Evolutionary conservation across 192 early-diverging fungal genomes (phyloP).

Genomic region (Coemansia furcata): DNA sequence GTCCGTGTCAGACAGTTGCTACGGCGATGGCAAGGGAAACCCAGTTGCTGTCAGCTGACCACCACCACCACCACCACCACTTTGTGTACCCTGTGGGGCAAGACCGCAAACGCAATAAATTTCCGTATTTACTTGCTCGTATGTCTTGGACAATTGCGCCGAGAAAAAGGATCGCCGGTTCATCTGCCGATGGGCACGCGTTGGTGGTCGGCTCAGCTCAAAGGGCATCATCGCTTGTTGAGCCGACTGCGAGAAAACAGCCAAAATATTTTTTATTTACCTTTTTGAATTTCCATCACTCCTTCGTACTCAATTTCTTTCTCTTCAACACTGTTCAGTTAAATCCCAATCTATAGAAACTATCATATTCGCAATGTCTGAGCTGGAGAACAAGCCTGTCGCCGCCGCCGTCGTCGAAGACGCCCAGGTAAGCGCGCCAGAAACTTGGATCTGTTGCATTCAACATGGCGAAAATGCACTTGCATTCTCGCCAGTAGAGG

Average conservation of each 20-base stretch:
- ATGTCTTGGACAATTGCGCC: not conserved
- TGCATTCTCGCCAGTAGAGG: constrained; percentile 5
- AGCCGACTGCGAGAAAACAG: not conserved
- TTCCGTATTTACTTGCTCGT: too few relatives aligned
- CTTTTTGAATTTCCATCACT: not conserved
- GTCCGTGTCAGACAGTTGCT: not conserved
- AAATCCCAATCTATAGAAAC: not conserved
- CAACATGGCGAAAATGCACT: not conserved
- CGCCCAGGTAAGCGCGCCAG: constrained; percentile 39
- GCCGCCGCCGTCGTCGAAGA: constrained; percentile 25
- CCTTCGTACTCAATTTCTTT: not conserved
- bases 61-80: too few relatives aligned
- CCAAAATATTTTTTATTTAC: not conserved
- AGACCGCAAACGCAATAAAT: too few relatives aligned
- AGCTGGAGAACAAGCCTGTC: constrained; percentile 45
- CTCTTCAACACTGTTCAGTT: not conserved
- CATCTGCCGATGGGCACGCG: not conserved
- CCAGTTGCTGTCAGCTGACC: not conserved
- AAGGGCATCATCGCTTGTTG: not conserved
- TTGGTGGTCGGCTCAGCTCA: constrained; percentile 1
- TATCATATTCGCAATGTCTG: constrained; percentile 31
- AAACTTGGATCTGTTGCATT: not conserved
- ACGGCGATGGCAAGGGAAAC: not conserved
- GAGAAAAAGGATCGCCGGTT: not conserved
- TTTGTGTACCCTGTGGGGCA: too few relatives aligned